Base-by-base conservation (phyloP, 140 eudicot species). In the Eryngium alpinum region DNA sequence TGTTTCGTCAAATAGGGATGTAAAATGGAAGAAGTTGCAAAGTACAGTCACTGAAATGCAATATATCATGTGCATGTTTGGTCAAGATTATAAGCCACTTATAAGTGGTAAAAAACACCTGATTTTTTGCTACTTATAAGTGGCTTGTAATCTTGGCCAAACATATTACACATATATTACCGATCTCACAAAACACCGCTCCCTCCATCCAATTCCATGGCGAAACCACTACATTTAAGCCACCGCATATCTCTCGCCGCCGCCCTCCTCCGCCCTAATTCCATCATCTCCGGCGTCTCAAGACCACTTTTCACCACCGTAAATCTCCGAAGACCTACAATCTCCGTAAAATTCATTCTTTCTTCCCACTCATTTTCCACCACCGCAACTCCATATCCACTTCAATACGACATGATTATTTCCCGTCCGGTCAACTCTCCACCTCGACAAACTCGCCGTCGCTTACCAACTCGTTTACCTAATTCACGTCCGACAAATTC, bases 381-480 rank as follows among this genome's bases (percentile, higher is more conserved):
- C 83, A 86, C 98, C 25, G 85, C 90, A 75, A 92, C 98, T 34
- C 97, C 91, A 24, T 94, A 83, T 83, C 98, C 98, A 25, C 97
- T 92, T 62, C 98, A 94, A 80, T 94, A 92, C 91, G 98, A 94
- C 52, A 88, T 94, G 94, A 92, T 92, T 34, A 46, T 91, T 88
- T 83, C 97, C 82, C 92, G 88, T 71, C 98, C 98, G 27, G 87
- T 88, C 12, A 80, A 81, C 57, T 21, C 83, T 38, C 87, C 80
- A 5, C 73, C 84, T 19, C 85, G 77, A 80, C 82, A 52, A 86
- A 65, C 53, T 17, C 90, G 81, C 83, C 85, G 85, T 46, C 84
- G 79, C 53, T 63, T 60, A 0, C 86, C 77, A 14, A 80, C 76
- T 38, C 84, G 70, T 19, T 81, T 69, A 53, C 85, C 89, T 16